These are phyloP conservation scores for Phaeosphaeria sp. DNA, from an alignment of 2,329 filamentous ascomycete genomes.

Conservation along the genomic window DNA sequence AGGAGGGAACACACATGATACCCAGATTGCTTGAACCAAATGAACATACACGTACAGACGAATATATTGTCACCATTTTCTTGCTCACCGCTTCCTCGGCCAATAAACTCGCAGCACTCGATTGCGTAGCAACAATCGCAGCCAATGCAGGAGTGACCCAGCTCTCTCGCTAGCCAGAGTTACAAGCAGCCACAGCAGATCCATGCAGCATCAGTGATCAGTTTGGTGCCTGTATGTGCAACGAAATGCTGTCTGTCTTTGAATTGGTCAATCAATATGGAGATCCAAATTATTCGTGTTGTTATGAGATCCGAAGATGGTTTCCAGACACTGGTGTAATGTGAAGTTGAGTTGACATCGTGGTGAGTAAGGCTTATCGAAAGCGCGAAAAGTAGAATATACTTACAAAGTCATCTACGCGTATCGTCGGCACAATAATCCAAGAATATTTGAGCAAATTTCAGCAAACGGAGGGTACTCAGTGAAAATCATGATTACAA, in stretches of 20 bases:
- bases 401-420: neutral
- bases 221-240: constrained; percentile 15
- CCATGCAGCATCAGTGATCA: constrained; percentile 17
- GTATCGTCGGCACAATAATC: neutral
- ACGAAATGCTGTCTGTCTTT: neutral
- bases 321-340: no score
- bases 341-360: no score
- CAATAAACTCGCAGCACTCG: constrained; percentile 14
- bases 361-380: no score
- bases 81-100: neutral
- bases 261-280: neutral
- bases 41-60: neutral
- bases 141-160: constrained; percentile 18
- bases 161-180: constrained; percentile 17
- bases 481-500: neutral
- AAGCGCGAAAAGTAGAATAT: no score
- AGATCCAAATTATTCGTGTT: no score
- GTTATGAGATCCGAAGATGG: no score
- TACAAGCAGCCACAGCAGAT: constrained; percentile 18
- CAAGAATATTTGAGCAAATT: neutral
- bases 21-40: neutral
- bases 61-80: neutral
- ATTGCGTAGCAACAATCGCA: constrained; percentile 17
- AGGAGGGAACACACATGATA: neutral
- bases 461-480: neutral